Conservation (phyloP, 129 eudicot species). For the Ambrosia artemisiifolia region DNA sequence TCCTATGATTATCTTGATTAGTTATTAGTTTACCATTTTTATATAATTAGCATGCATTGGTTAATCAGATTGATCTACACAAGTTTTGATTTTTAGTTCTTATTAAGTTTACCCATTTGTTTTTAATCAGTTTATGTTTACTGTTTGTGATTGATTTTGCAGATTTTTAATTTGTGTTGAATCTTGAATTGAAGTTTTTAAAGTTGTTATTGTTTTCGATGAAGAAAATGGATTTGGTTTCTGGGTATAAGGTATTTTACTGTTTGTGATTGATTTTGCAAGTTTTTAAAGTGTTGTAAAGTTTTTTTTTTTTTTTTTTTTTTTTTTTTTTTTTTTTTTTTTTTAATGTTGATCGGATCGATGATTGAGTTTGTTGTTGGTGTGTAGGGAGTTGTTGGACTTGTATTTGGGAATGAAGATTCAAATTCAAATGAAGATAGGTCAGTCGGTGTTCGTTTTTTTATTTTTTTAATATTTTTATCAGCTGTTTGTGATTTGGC, state of each 20-base stretch:
- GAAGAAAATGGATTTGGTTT: constrained; percentile 42
- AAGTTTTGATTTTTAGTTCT: background rate
- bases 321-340: background rate
- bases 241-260: constrained; percentile 44
- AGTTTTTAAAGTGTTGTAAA: constrained; percentile 7
- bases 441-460: constrained; percentile 41
- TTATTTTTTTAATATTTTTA: background rate
- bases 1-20: background rate
- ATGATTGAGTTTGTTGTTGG: background rate
- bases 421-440: constrained; percentile 76
- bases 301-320: background rate
- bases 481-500: background rate
- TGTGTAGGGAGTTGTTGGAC: constrained; percentile 79
- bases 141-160: constrained; percentile 10
- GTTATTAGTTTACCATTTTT: background rate
- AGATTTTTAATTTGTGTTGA: background rate
- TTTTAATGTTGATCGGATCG: background rate
- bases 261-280: background rate
- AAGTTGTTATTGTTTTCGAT: background rate
- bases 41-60: constrained; percentile 13
- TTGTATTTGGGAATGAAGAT: constrained; percentile 72
- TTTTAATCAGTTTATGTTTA: background rate
- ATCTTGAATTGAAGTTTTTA: background rate
- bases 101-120: background rate
- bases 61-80: constrained; percentile 14